These are phyloP conservation scores for Botrytis galanthina DNA, from an alignment of 2,329 filamentous ascomycete genomes.

Conservation along the genomic window DNA sequence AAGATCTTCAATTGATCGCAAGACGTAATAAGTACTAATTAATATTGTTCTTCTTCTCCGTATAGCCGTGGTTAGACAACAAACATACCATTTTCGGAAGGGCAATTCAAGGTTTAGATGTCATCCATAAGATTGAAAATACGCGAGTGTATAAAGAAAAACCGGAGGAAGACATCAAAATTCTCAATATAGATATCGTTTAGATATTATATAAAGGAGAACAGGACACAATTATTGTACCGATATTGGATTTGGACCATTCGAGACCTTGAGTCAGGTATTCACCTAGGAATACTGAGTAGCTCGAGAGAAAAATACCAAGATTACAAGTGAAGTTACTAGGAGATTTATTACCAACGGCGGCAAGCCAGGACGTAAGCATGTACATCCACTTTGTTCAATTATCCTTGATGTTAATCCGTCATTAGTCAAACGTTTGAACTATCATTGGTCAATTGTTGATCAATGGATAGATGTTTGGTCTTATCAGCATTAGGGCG, in stretches of 20 bases:
- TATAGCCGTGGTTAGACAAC: conserved; percentile 82
- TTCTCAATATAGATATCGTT: conserved; percentile 70
- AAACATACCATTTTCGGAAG: conserved; percentile 97
- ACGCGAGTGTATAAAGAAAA: conserved; percentile 82
- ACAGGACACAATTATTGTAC: not conserved
- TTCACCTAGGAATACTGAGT: not conserved
- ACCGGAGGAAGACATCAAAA: conserved; percentile 95
- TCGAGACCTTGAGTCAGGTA: not conserved
- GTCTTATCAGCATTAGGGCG: not conserved
- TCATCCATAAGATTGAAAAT: conserved; percentile 95
- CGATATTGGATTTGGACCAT: not conserved
- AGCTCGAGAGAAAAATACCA: not conserved
- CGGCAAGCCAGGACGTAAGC: not conserved
- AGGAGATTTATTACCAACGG: not conserved
- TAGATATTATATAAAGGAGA: conserved; percentile 20
- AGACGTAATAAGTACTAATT: not conserved
- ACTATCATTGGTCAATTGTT: not conserved
- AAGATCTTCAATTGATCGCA: conserved; percentile 19
- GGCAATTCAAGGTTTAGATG: conserved; percentile 85
- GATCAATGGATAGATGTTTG: not conserved
- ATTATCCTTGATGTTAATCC: conserved; percentile 10
- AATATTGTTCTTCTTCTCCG: not conserved
- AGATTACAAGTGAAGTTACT: not conserved
- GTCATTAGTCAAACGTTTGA: not conserved
- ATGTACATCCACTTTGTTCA: not conserved